These are phyloP conservation scores for Salvia rosmarinus DNA, from an alignment of 257 asterid genomes.

Conservation along the genomic window DNA sequence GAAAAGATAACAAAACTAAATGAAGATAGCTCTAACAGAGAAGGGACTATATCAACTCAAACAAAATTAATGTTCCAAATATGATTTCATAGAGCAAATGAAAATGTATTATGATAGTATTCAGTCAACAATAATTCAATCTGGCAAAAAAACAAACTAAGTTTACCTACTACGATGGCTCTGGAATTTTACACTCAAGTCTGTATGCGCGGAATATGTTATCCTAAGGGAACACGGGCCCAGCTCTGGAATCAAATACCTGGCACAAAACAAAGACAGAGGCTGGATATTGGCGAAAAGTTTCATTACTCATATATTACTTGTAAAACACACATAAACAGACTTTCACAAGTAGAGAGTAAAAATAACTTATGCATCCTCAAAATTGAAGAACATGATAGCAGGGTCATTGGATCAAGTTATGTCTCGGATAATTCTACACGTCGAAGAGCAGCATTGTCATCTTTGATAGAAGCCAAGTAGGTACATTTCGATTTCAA, in stretches of 20 bases:
- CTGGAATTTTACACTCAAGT: slow-evolving; percentile 92
- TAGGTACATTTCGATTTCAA: not conserved
- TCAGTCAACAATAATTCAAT: slow-evolving; percentile 17
- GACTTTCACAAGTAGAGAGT: slow-evolving; percentile 1
- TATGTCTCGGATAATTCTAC: not conserved
- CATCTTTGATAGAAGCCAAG: slow-evolving; percentile 4
- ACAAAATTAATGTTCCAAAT: not conserved
- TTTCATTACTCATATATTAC: not conserved
- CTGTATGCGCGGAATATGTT: slow-evolving; percentile 94
- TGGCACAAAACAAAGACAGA: slow-evolving; percentile 41
- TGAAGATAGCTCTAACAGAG: not conserved
- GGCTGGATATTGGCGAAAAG: slow-evolving; percentile 32
- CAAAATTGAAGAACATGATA: slow-evolving; percentile 22
- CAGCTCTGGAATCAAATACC: slow-evolving; percentile 86
- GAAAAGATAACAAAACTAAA: not conserved
- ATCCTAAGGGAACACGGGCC: slow-evolving; percentile 89
- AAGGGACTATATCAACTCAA: not conserved
- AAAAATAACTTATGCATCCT: slow-evolving; percentile 10
- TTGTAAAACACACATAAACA: not conserved
- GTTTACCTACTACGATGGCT: slow-evolving; percentile 82
- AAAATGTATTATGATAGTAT: slow-evolving; percentile 11
- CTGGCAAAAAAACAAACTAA: not conserved
- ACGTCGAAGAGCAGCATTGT: not conserved
- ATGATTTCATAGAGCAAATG: slow-evolving; percentile 1
- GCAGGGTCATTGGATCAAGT: slow-evolving; percentile 4